Evolutionary conservation across 441 rosid genomes (phyloP).

Genomic region (Euphorbia celastroides): DNA sequence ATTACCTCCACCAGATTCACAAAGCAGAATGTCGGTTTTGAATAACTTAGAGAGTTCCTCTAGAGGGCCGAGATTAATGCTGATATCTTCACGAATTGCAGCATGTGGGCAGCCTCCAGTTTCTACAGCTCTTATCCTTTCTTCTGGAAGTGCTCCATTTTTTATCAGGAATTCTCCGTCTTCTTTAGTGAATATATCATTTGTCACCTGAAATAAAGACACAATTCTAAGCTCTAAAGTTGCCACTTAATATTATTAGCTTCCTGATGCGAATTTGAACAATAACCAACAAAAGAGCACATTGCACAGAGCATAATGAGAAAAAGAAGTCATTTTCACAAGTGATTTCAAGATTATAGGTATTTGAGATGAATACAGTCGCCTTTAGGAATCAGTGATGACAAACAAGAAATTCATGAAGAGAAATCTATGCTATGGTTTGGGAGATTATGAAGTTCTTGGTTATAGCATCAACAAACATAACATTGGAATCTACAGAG

Average conservation of each 20-base stretch:
- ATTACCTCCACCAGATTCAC: slow-evolving; percentile 98
- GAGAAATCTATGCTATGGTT: neutral
- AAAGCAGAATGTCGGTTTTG: slow-evolving; percentile 86
- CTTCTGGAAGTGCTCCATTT: slow-evolving; percentile 91
- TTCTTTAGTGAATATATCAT: slow-evolving; percentile 97
- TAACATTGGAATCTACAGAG: neutral
- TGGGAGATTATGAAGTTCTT: neutral
- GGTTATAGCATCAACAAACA: neutral
- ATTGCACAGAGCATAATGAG: neutral
- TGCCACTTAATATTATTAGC: slow-evolving; percentile 5
- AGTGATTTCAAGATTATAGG: neutral
- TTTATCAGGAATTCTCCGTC: slow-evolving; percentile 95
- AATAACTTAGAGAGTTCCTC: slow-evolving; percentile 89
- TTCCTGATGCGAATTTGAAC: slow-evolving; percentile 4
- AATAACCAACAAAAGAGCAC: neutral
- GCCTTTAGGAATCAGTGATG: too few relatives aligned
- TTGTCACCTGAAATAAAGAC: slow-evolving; percentile 60
- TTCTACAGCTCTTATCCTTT: slow-evolving; percentile 94
- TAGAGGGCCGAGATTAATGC: slow-evolving; percentile 94
- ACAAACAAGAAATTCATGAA: neutral
- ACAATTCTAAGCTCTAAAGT: neutral
- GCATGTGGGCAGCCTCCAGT: slow-evolving; percentile 99
- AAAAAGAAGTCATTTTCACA: neutral
- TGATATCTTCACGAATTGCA: slow-evolving; percentile 98
- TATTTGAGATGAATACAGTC: neutral